These are phyloP conservation scores for Vitis vinifera DNA, from an alignment of 164 flowering plant species.

Conservation along the genomic window DNA sequence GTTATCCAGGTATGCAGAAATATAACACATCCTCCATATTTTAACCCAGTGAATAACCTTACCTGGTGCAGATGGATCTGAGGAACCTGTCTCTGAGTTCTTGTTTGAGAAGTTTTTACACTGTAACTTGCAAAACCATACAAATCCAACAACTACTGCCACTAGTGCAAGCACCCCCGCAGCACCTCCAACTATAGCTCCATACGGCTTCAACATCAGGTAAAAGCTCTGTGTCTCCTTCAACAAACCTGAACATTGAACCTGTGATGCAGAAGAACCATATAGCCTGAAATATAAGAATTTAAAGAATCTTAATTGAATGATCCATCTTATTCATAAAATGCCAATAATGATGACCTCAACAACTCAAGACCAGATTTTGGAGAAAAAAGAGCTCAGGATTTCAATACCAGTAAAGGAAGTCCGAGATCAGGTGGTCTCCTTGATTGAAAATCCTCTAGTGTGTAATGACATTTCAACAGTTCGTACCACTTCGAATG, in stretches of 20 bases:
- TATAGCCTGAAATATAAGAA: too few relatives aligned
- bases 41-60: slow-evolving; percentile 5
- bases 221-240: slow-evolving; percentile 16
- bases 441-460: slow-evolving; percentile 7
- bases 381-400: background rate
- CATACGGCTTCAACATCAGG: slow-evolving; percentile 42
- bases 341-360: too few relatives aligned
- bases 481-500: slow-evolving; percentile 7
- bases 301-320: too few relatives aligned
- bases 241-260: slow-evolving; percentile 39
- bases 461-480: slow-evolving; percentile 2
- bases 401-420: slow-evolving; percentile 14
- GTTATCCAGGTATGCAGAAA: background rate
- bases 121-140: slow-evolving; percentile 39
- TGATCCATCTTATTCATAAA: too few relatives aligned
- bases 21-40: slow-evolving; percentile 4
- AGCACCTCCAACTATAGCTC: slow-evolving; percentile 43
- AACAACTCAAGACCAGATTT: too few relatives aligned
- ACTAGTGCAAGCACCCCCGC: slow-evolving; percentile 43
- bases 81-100: slow-evolving; percentile 70
- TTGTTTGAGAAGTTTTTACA: slow-evolving; percentile 36
- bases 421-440: slow-evolving; percentile 9
- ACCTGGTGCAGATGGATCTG: slow-evolving; percentile 76
- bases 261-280: slow-evolving; percentile 13
- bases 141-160: slow-evolving; percentile 25